These are phyloP conservation scores for Yamadazyma songkhlaensis DNA, from an alignment of 1,139 yeast species.

Conservation along the genomic window DNA sequence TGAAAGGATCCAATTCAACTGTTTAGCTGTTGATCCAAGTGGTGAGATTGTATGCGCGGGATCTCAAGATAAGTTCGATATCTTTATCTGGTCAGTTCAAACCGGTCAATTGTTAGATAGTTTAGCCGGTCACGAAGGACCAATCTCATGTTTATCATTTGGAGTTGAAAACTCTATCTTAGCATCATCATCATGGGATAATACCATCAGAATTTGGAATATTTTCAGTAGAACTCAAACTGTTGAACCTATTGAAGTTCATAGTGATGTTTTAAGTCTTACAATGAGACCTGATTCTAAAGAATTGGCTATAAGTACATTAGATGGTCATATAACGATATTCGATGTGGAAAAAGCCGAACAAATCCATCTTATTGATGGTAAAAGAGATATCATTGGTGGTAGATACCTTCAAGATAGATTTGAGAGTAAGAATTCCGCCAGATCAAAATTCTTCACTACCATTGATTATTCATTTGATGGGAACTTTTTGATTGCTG, in stretches of 20 bases:
- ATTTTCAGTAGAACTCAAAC: slow-evolving; percentile 81
- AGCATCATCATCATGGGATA: slow-evolving; percentile 97
- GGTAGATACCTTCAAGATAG: slow-evolving; percentile 86
- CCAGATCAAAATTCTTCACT: slow-evolving; percentile 80
- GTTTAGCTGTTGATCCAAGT: slow-evolving; percentile 93
- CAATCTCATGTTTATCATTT: slow-evolving; percentile 84
- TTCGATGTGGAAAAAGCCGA: slow-evolving; percentile 83
- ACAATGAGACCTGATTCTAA: slow-evolving; percentile 91
- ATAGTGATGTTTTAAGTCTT: slow-evolving; percentile 80
- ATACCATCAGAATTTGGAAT: slow-evolving; percentile 89
- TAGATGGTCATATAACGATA: slow-evolving; percentile 83
- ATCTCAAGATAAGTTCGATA: slow-evolving; percentile 83
- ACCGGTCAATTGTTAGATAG: slow-evolving; percentile 88
- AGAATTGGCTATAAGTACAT: slow-evolving; percentile 81
- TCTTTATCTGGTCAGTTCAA: slow-evolving; percentile 97
- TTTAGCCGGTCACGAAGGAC: slow-evolving; percentile 93
- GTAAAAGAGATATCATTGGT: slow-evolving; percentile 78
- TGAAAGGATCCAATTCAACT: slow-evolving; percentile 79
- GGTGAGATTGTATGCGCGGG: slow-evolving; percentile 98
- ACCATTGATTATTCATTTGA: slow-evolving; percentile 85
- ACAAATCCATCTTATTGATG: slow-evolving; percentile 82
- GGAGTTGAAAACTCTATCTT: slow-evolving; percentile 75
- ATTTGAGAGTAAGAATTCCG: slow-evolving; percentile 75
- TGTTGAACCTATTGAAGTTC: slow-evolving; percentile 87
- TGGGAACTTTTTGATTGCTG: slow-evolving; percentile 85